These are phyloP conservation scores for Alternaria arborescens DNA, from an alignment of 2,329 filamentous ascomycete species.

Conservation along the genomic window DNA sequence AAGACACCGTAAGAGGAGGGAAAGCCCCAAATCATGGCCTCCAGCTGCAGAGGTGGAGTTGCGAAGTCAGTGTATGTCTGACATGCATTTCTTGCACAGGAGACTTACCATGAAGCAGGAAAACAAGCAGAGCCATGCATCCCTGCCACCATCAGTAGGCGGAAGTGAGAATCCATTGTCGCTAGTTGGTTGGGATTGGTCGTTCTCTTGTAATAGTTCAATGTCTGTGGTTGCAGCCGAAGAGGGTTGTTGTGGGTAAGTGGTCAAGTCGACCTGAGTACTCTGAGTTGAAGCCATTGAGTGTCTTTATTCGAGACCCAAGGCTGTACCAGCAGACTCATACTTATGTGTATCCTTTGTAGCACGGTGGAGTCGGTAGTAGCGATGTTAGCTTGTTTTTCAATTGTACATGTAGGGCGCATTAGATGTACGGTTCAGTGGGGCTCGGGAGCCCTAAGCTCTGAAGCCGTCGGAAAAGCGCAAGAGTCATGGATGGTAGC, in stretches of 20 bases:
- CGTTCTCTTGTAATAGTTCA: slow-evolving; percentile 23
- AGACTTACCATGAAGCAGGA: slow-evolving; percentile 53
- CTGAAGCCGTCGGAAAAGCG: not conserved
- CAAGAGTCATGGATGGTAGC: not conserved
- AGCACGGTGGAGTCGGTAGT: not conserved
- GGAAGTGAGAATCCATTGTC: slow-evolving; percentile 33
- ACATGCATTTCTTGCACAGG: not conserved
- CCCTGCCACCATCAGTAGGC: slow-evolving; percentile 41
- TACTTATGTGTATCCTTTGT: not conserved
- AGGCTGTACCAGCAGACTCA: not conserved
- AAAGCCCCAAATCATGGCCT: slow-evolving; percentile 58
- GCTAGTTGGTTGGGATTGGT: slow-evolving; percentile 29
- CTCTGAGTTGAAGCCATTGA: slow-evolving; percentile 29
- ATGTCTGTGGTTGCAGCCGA: slow-evolving; percentile 19
- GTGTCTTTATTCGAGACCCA: not conserved
- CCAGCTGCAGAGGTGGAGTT: slow-evolving; percentile 43
- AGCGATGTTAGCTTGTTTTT: slow-evolving; percentile 9
- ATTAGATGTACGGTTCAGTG: slow-evolving; percentile 14
- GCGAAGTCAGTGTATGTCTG: not conserved
- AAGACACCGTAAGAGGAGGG: slow-evolving; percentile 44
- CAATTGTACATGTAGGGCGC: slow-evolving; percentile 29
- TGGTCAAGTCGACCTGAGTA: slow-evolving; percentile 23
- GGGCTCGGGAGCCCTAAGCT: slow-evolving; percentile 1
- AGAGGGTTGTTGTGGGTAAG: slow-evolving; percentile 22
- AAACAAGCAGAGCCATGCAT: slow-evolving; percentile 42